phyloP scores from a whole-genome alignment of 2,329 filamentous ascomycete species.

The Penicillium sp. region DNA sequence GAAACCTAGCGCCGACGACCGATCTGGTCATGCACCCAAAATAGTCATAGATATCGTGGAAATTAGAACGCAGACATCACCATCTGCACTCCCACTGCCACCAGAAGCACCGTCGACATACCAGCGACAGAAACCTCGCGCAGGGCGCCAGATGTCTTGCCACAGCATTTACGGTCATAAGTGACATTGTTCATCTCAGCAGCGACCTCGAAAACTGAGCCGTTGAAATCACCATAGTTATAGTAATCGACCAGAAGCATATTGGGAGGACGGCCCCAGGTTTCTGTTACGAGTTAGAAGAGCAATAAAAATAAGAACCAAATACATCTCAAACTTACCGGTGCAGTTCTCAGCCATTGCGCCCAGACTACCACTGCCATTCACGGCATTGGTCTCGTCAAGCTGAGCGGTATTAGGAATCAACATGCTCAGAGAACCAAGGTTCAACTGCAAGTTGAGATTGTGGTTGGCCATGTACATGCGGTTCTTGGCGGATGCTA shows the following conservation, averaged over 20 bases:
- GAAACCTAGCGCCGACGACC: constrained; percentile 11
- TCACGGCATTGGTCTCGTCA: constrained; percentile 69
- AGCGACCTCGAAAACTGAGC: constrained; percentile 75
- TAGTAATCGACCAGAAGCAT: constrained; percentile 85
- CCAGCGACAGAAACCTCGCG: constrained; percentile 20
- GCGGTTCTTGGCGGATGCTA: constrained; percentile 56
- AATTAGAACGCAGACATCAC: constrained; percentile 26
- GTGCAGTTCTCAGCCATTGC: constrained; percentile 63
- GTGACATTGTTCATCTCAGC: constrained; percentile 71
- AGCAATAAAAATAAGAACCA: neutral
- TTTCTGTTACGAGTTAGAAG: constrained; percentile 33
- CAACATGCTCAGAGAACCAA: constrained; percentile 64
- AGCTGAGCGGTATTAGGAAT: constrained; percentile 70
- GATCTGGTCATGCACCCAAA: constrained; percentile 8
- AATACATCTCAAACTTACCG: constrained; percentile 32
- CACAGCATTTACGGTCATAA: constrained; percentile 54
- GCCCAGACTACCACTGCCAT: constrained; percentile 67
- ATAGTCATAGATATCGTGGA: constrained; percentile 18
- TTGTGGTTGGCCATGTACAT: constrained; percentile 91
- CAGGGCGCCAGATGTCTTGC: constrained; percentile 29
- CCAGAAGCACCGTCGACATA: constrained; percentile 22
- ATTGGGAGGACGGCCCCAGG: constrained; percentile 70
- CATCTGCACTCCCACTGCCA: constrained; percentile 28
- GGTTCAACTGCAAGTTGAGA: constrained; percentile 72
- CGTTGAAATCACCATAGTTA: constrained; percentile 66